phyloP scores from a whole-genome alignment of 352 stramenopile genomes.

The Pythium dissotocum region DNA sequence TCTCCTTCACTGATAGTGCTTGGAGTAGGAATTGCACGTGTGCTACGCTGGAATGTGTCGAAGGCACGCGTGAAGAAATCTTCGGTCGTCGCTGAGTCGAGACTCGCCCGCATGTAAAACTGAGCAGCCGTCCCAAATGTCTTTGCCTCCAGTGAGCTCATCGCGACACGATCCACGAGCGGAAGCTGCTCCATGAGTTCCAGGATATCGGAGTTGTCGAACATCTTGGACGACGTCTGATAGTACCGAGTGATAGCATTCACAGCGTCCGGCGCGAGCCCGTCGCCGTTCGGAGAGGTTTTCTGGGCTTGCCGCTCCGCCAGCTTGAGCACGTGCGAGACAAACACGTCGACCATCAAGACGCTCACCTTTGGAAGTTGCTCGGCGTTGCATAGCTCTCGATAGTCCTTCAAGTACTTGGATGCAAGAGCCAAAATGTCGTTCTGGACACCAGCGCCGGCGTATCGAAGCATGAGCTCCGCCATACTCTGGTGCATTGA shows the following conservation, averaged over 20 bases:
- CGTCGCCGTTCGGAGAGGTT: slow-evolving; percentile 13
- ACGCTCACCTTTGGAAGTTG: slow-evolving; percentile 74
- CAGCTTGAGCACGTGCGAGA: slow-evolving; percentile 78
- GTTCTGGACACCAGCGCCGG: slow-evolving; percentile 57
- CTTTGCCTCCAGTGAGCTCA: slow-evolving; percentile 64
- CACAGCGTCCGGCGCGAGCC: slow-evolving; percentile 34
- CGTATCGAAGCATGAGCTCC: slow-evolving; percentile 67
- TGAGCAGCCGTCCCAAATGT: slow-evolving; percentile 61
- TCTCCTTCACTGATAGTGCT: not conserved
- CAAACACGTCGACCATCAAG: slow-evolving; percentile 80
- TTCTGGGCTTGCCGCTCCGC: slow-evolving; percentile 61
- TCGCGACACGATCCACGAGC: slow-evolving; percentile 44
- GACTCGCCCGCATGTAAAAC: slow-evolving; percentile 55
- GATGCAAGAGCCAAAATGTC: slow-evolving; percentile 74
- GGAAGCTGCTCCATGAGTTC: slow-evolving; percentile 57
- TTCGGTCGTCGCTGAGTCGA: slow-evolving; percentile 44
- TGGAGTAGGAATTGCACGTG: slow-evolving; percentile 10
- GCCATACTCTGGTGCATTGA: slow-evolving; percentile 35
- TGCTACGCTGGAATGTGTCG: slow-evolving; percentile 58
- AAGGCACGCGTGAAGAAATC: slow-evolving; percentile 61
- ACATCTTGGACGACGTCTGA: slow-evolving; percentile 74
- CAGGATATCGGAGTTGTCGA: slow-evolving; percentile 80
- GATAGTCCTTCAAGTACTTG: slow-evolving; percentile 78
- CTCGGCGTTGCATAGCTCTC: slow-evolving; percentile 65
- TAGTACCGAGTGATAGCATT: slow-evolving; percentile 67